These are phyloP conservation scores for Xanthoceras sorbifolium DNA, from an alignment of 345 rosid genomes.

Conservation along the genomic window DNA sequence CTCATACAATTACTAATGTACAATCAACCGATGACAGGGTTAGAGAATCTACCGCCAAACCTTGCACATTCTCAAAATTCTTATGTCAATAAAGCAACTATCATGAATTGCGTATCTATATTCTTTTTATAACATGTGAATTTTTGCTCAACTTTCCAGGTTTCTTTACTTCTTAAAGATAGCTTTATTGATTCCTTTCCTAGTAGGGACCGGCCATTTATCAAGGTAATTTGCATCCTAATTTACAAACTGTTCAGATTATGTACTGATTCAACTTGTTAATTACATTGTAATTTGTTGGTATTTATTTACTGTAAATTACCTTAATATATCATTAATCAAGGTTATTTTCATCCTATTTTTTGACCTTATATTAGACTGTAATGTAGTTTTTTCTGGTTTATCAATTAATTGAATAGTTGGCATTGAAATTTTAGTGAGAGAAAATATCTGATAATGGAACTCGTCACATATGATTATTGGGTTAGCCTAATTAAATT, in stretches of 20 bases:
- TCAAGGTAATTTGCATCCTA: constrained; percentile 56
- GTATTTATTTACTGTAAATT: neutral
- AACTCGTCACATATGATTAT: neutral
- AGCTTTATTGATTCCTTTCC: constrained; percentile 93
- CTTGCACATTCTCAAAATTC: constrained; percentile 6
- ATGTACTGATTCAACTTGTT: too few species aligned
- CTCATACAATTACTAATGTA: constrained; percentile 90
- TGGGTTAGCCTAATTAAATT: neutral
- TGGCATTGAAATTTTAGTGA: neutral
- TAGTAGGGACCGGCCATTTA: constrained; percentile 65
- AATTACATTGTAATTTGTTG: neutral
- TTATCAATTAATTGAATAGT: neutral
- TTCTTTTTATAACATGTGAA: constrained; percentile 7
- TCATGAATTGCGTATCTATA: constrained; percentile 10
- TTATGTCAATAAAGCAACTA: neutral
- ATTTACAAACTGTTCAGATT: too few species aligned
- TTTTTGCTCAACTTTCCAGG: constrained; percentile 49
- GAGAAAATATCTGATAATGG: neutral
- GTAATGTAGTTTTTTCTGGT: neutral
- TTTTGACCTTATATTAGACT: neutral
- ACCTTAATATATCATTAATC: neutral
- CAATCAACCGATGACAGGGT: constrained; percentile 95
- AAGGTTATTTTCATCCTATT: neutral
- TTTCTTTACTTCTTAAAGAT: constrained; percentile 89
- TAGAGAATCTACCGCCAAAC: constrained; percentile 28